phyloP scores from a whole-genome alignment of 371 early-diverging fungal genomes.

The Choanephora cucurbitarum region DNA sequence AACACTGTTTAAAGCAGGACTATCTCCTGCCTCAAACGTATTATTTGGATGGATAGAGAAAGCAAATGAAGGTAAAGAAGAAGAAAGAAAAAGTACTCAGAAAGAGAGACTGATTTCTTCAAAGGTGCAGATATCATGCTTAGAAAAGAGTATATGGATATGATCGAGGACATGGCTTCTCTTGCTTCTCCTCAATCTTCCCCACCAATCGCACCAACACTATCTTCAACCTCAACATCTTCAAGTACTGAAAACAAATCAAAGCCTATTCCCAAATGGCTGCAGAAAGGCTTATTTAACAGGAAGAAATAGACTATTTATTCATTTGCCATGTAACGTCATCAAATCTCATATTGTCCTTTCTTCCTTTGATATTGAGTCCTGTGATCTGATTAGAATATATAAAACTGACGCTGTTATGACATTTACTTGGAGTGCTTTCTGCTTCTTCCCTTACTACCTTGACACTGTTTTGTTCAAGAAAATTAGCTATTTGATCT shows the following conservation, averaged over 20 bases:
- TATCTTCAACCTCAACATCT: conserved; percentile 3
- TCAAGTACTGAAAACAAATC: conserved; percentile 5
- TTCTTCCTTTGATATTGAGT: conserved; percentile 11
- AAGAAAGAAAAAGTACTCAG: background rate
- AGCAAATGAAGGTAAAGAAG: conserved; percentile 22
- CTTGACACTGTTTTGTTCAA: conserved; percentile 15
- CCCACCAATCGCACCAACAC: conserved; percentile 3
- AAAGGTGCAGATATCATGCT: background rate
- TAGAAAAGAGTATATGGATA: conserved; percentile 31
- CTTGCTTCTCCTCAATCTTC: conserved; percentile 15
- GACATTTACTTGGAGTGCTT: conserved; percentile 11
- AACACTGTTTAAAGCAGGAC: conserved; percentile 45
- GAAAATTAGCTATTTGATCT: conserved; percentile 14
- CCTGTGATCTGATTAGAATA: background rate
- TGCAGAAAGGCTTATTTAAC: conserved; percentile 52
- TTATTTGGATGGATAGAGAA: conserved; percentile 51
- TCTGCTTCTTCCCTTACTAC: conserved; percentile 10
- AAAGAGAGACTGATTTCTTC: background rate
- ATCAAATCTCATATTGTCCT: conserved; percentile 12
- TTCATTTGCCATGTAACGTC: conserved; percentile 9
- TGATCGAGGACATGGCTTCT: conserved; percentile 31
- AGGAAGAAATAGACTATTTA: conserved; percentile 28
- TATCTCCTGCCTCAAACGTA: conserved; percentile 51
- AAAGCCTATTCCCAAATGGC: conserved; percentile 48
- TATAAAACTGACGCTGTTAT: background rate